Base-by-base conservation (phyloP, 2,329 filamentous ascomycete genomes). In the Ceratocystiopsis sp. region DNA sequence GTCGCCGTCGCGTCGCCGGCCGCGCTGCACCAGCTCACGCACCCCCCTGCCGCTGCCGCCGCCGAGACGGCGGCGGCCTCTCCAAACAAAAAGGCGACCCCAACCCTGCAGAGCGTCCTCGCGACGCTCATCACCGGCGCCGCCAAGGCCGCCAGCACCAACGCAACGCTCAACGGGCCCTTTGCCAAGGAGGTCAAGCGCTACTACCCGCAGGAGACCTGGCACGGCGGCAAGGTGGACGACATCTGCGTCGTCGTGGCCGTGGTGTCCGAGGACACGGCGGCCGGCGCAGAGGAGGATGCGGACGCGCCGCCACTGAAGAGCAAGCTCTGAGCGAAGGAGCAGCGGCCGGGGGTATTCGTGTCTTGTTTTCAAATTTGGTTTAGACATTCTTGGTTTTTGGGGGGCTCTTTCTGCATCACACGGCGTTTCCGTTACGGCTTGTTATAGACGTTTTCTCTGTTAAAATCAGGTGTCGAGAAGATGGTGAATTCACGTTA, bases 111-210 rank as follows among this genome's bases (percentile, higher is more conserved):
- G 57, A 81, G 78, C 48, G 64, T 80, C 29, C 65, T 98, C 7
- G 89, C 91, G 0, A 75, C 78, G 3, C 79, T 83, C 34, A 78
- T 98, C 45, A 80, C 84, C 15, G 68, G 71, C 11, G 83, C 86
- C 42, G 89, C 91, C 7, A 95, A 95, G 61, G 66, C 73, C 9
- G 86, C 87, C 8, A 93, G 87, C 56, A 61, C 84, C 45, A 86
- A 94, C 60, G 73, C 70, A 40, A 84, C 81, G 54, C 66, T 84
- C 42, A 84, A 96, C 58, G 86, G 89, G 0, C 91, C 91, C 0
- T 98, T 98, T 60, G 86, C 91, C 36, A 94, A 84, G 61, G 86
- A 95, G 59, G 85, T 95, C 17, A 84, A 91, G 57, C 83, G 79
- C 55, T 78, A 83, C 55, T 93, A 84, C 52, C 89, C 91, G 0